Percentiles rank a stretch among this genome's conserved stretches.
Evolutionary conservation across 179 eudicot species (phyloP).

Genomic region (Spinacia oleracea): DNA sequence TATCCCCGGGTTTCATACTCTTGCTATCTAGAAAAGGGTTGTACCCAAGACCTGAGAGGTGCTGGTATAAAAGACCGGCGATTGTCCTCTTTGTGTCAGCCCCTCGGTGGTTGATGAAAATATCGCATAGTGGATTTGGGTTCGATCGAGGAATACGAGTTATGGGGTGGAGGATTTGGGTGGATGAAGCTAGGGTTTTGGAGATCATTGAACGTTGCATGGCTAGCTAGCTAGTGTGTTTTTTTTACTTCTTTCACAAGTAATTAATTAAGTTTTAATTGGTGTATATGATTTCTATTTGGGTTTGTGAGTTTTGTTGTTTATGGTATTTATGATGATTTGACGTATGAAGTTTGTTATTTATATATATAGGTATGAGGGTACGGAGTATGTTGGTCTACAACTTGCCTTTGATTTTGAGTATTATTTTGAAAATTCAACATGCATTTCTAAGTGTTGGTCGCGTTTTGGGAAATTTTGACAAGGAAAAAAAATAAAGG

Average conservation of each 20-base stretch:
- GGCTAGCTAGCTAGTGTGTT: neutral
- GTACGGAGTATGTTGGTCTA: neutral
- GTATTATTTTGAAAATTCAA: conserved; percentile 21
- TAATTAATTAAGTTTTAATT: neutral
- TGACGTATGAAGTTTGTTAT: neutral
- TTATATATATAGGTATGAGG: neutral
- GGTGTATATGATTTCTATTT: neutral
- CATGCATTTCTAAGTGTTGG: conserved; percentile 6
- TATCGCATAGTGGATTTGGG: conserved; percentile 38
- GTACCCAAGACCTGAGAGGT: conserved; percentile 33
- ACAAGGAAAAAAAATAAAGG: conserved; percentile 11
- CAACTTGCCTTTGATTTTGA: neutral
- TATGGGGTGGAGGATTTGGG: neutral
- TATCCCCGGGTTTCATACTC: conserved; percentile 75
- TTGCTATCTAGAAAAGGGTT: conserved; percentile 72
- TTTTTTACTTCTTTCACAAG: neutral
- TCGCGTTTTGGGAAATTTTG: conserved; percentile 29
- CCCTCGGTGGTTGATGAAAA: conserved; percentile 77
- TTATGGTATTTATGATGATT: neutral
- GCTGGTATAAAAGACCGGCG: conserved; percentile 53
- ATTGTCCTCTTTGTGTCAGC: conserved; percentile 64
- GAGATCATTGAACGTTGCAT: conserved; percentile 35
- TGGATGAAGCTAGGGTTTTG: conserved; percentile 15
- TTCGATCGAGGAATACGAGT: neutral
- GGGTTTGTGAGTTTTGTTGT: neutral